These are phyloP conservation scores for Fistulinella prunicolor DNA, from an alignment of 768 basidiomycete species.

Conservation along the genomic window DNA sequence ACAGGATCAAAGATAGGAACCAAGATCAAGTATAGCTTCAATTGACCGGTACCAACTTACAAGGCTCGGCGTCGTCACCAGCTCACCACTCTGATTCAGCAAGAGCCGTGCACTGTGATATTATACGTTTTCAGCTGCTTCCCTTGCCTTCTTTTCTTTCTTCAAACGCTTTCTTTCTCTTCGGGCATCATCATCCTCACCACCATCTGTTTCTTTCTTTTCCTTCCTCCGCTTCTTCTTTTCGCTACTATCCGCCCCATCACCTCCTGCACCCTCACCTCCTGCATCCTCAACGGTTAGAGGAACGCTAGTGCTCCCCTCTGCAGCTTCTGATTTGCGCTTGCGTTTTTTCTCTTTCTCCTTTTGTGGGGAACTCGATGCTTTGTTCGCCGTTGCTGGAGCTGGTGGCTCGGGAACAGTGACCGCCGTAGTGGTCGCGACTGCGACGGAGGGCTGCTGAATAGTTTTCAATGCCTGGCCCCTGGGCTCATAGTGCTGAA, in stretches of 20 bases:
- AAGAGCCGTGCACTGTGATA: neutral
- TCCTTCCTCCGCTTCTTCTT: slow-evolving; percentile 56
- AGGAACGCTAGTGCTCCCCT: slow-evolving; percentile 41
- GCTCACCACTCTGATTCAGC: too few relatives aligned
- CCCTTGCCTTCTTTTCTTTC: slow-evolving; percentile 63
- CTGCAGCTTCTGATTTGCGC: slow-evolving; percentile 63
- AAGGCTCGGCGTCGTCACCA: neutral
- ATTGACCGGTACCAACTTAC: too few relatives aligned
- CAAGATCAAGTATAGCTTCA: neutral
- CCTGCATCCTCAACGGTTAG: slow-evolving; percentile 35
- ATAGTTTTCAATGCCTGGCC: slow-evolving; percentile 8
- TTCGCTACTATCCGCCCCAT: slow-evolving; percentile 51
- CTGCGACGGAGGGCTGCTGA: slow-evolving; percentile 41
- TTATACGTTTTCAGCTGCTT: slow-evolving; percentile 34
- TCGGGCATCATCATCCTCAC: slow-evolving; percentile 56
- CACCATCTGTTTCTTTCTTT: slow-evolving; percentile 46
- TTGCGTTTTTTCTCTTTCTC: slow-evolving; percentile 86
- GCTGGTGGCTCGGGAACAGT: slow-evolving; percentile 21
- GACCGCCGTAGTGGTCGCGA: slow-evolving; percentile 21
- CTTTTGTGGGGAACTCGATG: slow-evolving; percentile 36
- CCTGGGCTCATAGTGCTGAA: slow-evolving; percentile 13
- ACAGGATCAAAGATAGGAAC: slow-evolving; percentile 14
- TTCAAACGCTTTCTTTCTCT: slow-evolving; percentile 62
- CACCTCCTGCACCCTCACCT: slow-evolving; percentile 38
- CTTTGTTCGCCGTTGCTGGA: slow-evolving; percentile 32